Evolutionary conservation across 192 early-diverging fungal species (phyloP), one percentile per base, ranked within the genome.

Genomic region (Podila clonocystis): DNA sequence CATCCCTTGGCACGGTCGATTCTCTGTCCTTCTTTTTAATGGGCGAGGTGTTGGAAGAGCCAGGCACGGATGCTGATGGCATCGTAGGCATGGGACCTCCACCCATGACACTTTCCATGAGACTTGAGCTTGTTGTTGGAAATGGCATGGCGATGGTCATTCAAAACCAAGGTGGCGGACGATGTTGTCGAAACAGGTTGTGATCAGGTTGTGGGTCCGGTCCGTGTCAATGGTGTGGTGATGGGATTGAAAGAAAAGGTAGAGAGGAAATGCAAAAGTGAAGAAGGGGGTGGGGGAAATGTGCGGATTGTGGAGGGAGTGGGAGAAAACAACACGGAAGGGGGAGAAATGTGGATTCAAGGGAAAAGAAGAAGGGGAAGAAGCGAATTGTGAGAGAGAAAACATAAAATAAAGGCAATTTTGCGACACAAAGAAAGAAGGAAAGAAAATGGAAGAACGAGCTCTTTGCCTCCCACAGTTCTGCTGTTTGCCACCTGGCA

Each of bases 61-160:
- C 19, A 24, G 62, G 61, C 13, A 50, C 12, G 13, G 68, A 3
- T 17, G 30, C 59, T 4, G 59, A 24, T 61, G 31, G 26, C 20
- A n/a, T 12, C 1, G 59, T 17, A 26, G 59, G 29, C 59, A 61
- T 28, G 26, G 26, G 29, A 3, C 28, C 48, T 22, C 67, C 67
- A 20, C 67, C 74, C 74, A 76, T 76, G 67, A 45, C 74, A 29
- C 50, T 70, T 5, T 67, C 74, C 74, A 76, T 76, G 62, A 76
- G 74, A 50, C 68, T 67, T 1, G 62, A 22, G 4, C 63, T 65
- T 19, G 74, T 49, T 26, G 52, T 49, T 29, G 74, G 74, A 49
- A 76, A 76, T 1, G 74, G 74, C 74, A 70, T 55, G 22, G 52
- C 22, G 13, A 45, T 45, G 41, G 11, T 45, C 41, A 45, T 45